Evolutionary conservation across 176 grass and related monocot genomes (phyloP).

Genomic region (Carex scoparia): DNA sequence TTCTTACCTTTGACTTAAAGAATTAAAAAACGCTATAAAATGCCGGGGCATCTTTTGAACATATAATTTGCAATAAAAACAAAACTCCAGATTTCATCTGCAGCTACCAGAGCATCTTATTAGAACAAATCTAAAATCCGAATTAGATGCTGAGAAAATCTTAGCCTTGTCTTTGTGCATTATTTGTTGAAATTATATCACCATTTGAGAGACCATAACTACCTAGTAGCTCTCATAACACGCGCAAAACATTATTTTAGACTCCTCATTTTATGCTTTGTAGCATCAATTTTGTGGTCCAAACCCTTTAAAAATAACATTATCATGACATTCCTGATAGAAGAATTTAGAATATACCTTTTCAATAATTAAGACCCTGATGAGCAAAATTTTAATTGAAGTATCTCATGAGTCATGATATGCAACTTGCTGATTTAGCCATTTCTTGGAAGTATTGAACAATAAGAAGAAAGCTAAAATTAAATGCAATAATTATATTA

Average conservation of each 20-base stretch:
- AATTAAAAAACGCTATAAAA: no score
- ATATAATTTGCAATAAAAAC: background rate
- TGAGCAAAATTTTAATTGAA: background rate
- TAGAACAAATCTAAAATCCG: background rate
- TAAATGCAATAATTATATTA: no score
- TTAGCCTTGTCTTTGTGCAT: background rate
- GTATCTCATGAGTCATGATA: background rate
- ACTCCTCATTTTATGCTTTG: background rate
- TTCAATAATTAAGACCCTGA: background rate
- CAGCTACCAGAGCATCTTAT: background rate
- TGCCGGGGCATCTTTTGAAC: background rate
- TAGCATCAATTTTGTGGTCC: constrained; percentile 1
- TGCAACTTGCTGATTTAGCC: background rate
- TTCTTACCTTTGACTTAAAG: no score
- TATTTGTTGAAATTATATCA: background rate
- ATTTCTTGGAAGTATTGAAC: background rate
- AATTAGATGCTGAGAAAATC: constrained; percentile 2
- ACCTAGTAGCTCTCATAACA: background rate
- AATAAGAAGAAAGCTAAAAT: no score
- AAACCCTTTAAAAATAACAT: background rate
- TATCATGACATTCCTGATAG: constrained; percentile 13
- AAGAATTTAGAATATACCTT: constrained; percentile 46
- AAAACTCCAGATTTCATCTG: background rate
- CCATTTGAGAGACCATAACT: background rate
- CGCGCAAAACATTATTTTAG: background rate